Base-by-base conservation (phyloP, 179 eudicot species). In the Carnegiea gigantea region DNA sequence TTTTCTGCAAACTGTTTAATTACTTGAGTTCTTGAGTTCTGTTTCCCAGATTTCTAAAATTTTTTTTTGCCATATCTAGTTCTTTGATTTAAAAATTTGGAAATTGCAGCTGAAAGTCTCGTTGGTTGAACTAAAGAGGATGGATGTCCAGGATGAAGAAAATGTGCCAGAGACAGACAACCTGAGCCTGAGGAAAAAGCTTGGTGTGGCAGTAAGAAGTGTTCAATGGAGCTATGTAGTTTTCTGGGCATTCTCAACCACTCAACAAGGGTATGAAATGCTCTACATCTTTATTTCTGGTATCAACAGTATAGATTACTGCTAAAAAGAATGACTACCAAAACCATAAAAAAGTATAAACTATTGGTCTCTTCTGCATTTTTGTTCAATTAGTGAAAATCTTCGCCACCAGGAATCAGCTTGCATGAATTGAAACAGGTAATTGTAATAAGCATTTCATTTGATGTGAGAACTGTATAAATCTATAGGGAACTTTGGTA, bases 221-320 rank as follows among this genome's bases (percentile, higher is more conserved):
- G 86, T 90, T 28, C 90, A 88, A 62, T 92, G 98, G 98, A 93
- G 95, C 83, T 94, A 94, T 88, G 98, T 94, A 53, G 89, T 94
- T 51, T 92, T 94, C 82, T 94, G 97, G 98, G 85, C 92, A 40
- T 70, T 86, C 76, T 89, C 95, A 75, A 70, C 93, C 21, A 78
- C 79, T 57, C 85, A 90, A 49, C 88, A 84, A 38, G 94, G 94
- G 94, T 83, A 73, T 82, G 1, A 12, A 14, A 17, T 30, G 17
- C 40, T 67, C 57, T 51, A 11, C n/a, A 44, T 78, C 62, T 49
- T 57, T 54, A 8, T 59, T 59, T 60, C 14, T 28, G 33, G n/a
- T 73, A 38, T 26, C 40, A 68, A 26, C 57, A 13, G 57, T 51
- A 51, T 10, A 10, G 17, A 51, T 51, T 51, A 12, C 18, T 51